Evolutionary conservation across 2,329 filamentous ascomycete genomes (phyloP), one percentile per base, ranked within the genome.

Genomic region (Westerdykella ornata): DNA sequence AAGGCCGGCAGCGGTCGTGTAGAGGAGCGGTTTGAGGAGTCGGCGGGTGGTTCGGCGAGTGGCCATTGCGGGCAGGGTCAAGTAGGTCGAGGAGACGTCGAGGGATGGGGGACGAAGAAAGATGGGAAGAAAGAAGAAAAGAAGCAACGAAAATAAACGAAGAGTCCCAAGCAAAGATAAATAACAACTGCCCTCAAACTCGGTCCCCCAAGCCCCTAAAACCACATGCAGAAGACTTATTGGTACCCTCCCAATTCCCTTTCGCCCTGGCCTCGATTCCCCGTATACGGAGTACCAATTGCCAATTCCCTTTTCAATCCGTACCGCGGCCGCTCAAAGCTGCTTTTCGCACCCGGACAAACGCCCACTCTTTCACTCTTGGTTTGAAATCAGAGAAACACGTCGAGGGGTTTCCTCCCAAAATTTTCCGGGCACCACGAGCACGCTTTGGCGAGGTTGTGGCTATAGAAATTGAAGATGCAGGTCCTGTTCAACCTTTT

Each of bases 1-100:
- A 28, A 70, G 69, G 43, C 72, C 70, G 16, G 74, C 77, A 39
- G 71, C 75, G 31, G 76, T 70, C 38, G 75, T 75, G 65, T 82
- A 82, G 20, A 80, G 72, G 46, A 81, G 63, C 37, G 75, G 75
- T 60, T 72, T 74, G 52, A 81, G 56, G 46, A 81, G 57, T 47
- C 74, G 74, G 48, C 60, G 60, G 30, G 8, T 15, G 48, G 59
- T 53, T 45, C 60, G 59, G 48, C 59, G 51, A 38, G 59, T 53
- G 48, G 62, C 61, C 62, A 66, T 66, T 32, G 31, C 4, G 18
- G 19, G 16, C 8, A 20, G 14, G 8, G 30, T 15, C 8, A 15
- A 33, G 8, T 7, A 15, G n/a, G 30, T 6, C 2, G 30, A 33
- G 30, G 30, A 15, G 30, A 13, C 8, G n/a, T 3, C 8, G n/a